Evolutionary conservation across 75 land plant species (phyloP).

Genomic region (Pinus tabuliformis): DNA sequence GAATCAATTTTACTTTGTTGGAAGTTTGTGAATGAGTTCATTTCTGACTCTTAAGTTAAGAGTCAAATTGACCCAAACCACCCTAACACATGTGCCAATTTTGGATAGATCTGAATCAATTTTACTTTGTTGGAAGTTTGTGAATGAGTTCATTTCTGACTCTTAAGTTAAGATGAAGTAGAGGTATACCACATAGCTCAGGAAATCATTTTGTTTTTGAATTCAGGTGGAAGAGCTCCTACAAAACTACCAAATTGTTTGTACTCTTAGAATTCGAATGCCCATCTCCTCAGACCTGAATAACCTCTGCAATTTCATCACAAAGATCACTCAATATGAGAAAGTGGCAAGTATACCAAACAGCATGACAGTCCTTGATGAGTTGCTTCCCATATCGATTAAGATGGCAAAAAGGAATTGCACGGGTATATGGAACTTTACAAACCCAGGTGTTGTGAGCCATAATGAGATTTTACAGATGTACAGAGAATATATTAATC

Average conservation of each 20-base stretch:
- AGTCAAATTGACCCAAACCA: no score
- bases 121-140: background rate
- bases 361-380: conserved; percentile 67
- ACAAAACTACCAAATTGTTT: conserved; percentile 53
- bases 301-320: conserved; percentile 64
- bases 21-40: background rate
- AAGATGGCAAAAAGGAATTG: conserved; percentile 45
- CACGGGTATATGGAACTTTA: conserved; percentile 69
- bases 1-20: background rate
- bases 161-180: background rate
- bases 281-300: conserved; percentile 57
- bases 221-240: conserved; percentile 63
- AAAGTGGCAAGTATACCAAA: conserved; percentile 64
- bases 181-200: background rate
- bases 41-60: background rate
- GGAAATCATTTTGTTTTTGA: background rate
- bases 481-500: conserved; percentile 61
- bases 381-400: conserved; percentile 49
- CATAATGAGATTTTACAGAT: conserved; percentile 79
- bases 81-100: background rate
- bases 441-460: conserved; percentile 62
- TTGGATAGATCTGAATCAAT: background rate
- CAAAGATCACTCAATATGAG: conserved; percentile 49
- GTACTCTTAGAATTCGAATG: conserved; percentile 64
- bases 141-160: background rate